Evolutionary conservation across 108 stramenopile genomes (phyloP), one percentile per base, ranked within the genome.

Genomic region (Craspedostauros australis): DNA sequence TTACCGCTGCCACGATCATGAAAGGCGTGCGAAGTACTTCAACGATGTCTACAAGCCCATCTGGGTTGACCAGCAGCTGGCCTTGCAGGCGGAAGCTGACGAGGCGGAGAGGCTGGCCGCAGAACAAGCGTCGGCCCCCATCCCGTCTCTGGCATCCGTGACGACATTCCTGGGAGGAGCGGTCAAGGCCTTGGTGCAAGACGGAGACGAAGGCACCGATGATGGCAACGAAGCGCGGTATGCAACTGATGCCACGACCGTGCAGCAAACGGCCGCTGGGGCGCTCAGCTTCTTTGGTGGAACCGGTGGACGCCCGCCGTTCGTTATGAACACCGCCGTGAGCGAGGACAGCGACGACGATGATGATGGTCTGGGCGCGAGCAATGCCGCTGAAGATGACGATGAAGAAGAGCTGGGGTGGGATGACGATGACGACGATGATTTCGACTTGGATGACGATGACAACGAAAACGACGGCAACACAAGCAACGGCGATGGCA

Each of bases 321-420:
- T 81, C 71, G 80, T 81, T n/a, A 52, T 76, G 62, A 81, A 81
- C 67, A 81, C 80, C 14, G 75, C 80, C 5, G 63, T 72, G 9
- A 64, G 64, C 40, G 73, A 75, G 40, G 68, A 70, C 19, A 57
- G 42, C 19, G 76, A 72, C 18, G 57, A 55, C 39, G 57, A 59
- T 39, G 41, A 57, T 9, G 53, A 55, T 0, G 37, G 22, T 0
- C 38, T 6, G 30, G 19, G 39, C 14, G 27, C n/a, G 2, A 11
- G 16, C 16, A 29, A 39, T 0, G 40, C 41, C 15, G 66, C 58
- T n/a, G 60, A 66, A 26, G 63, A 69, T 3, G 62, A 68, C 24
- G 69, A 67, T 18, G 63, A 64, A n/a, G 64, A 62, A 16, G 73
- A 68, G 31, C 32, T 57, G 12, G 73, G 39, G 15, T 42, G 28